phyloP scores from a whole-genome alignment of 345 rosid genomes.

The Citrus medica region DNA sequence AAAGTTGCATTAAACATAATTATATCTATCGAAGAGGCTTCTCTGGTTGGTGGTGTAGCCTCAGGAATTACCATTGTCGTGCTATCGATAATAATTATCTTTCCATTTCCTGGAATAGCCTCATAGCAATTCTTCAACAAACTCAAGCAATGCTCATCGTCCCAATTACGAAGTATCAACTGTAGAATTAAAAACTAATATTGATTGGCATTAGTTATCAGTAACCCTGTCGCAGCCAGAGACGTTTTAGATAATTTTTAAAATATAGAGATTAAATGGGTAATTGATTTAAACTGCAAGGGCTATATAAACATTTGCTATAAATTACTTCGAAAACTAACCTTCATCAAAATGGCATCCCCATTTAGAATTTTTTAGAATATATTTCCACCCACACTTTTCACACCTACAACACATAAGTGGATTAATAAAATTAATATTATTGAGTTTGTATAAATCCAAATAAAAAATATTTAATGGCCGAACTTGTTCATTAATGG shows the following conservation, averaged over 20 bases:
- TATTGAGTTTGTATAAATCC: too few species aligned
- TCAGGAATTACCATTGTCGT: conserved; percentile 23
- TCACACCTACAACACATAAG: not conserved
- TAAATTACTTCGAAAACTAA: not conserved
- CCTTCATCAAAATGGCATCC: conserved; percentile 49
- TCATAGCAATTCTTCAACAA: conserved; percentile 45
- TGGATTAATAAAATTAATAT: too few species aligned
- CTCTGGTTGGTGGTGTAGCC: conserved; percentile 13
- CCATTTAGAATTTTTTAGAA: conserved; percentile 30
- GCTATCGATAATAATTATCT: conserved; percentile 37
- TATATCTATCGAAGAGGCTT: conserved; percentile 4
- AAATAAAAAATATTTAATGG: too few species aligned
- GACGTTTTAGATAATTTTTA: too few species aligned
- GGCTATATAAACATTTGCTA: too few species aligned
- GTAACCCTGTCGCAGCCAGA: not conserved
- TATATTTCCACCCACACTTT: conserved; percentile 28
- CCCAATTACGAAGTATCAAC: conserved; percentile 51
- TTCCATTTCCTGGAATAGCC: conserved; percentile 38
- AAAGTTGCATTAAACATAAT: conserved; percentile 16
- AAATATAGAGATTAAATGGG: too few species aligned
- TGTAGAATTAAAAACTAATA: not conserved
- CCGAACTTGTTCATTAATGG: not conserved
- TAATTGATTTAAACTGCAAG: not conserved
- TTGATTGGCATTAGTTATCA: not conserved
- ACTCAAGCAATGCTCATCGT: conserved; percentile 41